Evolutionary conservation across 257 asterid species (phyloP).

Genomic region (Solanum chilense): DNA sequence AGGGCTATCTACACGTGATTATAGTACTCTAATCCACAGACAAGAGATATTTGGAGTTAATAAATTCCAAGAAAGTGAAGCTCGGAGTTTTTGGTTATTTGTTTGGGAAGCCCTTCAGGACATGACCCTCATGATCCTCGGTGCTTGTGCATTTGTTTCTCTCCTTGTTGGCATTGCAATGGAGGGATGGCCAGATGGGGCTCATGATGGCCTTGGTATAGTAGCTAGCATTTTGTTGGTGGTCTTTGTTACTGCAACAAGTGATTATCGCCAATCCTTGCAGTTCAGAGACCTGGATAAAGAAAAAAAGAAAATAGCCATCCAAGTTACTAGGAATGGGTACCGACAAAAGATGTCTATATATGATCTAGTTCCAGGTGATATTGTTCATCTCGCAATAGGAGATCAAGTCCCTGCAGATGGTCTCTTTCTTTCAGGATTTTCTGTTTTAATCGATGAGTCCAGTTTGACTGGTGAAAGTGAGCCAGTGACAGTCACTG

Average conservation of each 20-base stretch:
- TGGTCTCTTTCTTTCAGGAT: constrained; percentile 71
- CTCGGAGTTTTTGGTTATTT: constrained; percentile 60
- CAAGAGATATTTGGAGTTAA: constrained; percentile 56
- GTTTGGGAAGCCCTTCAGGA: constrained; percentile 91
- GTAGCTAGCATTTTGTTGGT: constrained; percentile 75
- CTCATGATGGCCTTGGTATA: constrained; percentile 89
- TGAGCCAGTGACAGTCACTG: constrained; percentile 59
- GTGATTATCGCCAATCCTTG: constrained; percentile 79
- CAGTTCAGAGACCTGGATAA: constrained; percentile 78
- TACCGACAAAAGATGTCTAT: constrained; percentile 69
- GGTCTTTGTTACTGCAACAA: constrained; percentile 77
- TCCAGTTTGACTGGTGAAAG: constrained; percentile 90
- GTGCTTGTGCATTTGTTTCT: constrained; percentile 67
- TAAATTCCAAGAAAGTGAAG: constrained; percentile 42
- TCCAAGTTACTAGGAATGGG: constrained; percentile 78
- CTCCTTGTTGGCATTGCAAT: constrained; percentile 73
- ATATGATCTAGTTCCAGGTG: constrained; percentile 74
- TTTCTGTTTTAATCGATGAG: constrained; percentile 66
- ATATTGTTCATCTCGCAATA: constrained; percentile 65
- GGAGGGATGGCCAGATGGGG: constrained; percentile 89
- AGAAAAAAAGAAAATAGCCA: constrained; percentile 74
- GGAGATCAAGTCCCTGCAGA: constrained; percentile 96
- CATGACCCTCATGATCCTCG: constrained; percentile 90
- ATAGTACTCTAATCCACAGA: constrained; percentile 32
- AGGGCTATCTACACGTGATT: constrained; percentile 40